Percentiles rank a stretch among this genome's conserved stretches.
Conservation (phyloP, 75 land plant genomes). For the Sequoiadendron giganteum region DNA sequence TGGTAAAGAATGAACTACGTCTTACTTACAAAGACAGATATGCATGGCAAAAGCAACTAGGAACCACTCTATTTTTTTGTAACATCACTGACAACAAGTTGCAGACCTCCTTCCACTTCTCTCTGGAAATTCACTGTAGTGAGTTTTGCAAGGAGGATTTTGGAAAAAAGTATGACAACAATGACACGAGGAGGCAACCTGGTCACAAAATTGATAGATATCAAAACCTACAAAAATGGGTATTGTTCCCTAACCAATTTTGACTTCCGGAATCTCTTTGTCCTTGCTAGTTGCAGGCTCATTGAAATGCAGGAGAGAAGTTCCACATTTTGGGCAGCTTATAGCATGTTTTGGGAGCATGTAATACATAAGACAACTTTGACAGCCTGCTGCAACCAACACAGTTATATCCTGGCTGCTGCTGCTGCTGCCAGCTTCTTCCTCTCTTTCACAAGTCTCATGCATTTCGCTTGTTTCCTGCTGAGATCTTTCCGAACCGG, state of each 20-base stretch:
- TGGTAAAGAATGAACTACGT: neutral
- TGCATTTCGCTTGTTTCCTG: neutral
- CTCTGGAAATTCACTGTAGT: neutral
- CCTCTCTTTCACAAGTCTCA: neutral
- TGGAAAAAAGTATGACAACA: neutral
- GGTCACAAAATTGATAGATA: neutral
- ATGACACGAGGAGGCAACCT: neutral
- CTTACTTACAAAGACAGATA: neutral
- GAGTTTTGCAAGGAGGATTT: neutral
- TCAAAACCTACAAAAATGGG: neutral
- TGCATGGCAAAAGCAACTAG: neutral
- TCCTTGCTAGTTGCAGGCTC: conserved; percentile 1
- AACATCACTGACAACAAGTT: neutral
- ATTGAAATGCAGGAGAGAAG: conserved; percentile 1
- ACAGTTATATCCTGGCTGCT: conserved; percentile 7
- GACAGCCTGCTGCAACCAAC: conserved; percentile 33
- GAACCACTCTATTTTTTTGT: neutral
- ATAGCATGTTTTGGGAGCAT: conserved; percentile 25
- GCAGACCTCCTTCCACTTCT: neutral
- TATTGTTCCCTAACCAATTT: neutral
- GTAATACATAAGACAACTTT: conserved; percentile 27
- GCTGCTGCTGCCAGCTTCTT: neutral
- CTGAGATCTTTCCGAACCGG: neutral
- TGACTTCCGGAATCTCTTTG: neutral
- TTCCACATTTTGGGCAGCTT: conserved; percentile 29